phyloP scores from a whole-genome alignment of 148 eudicot species.

The Rheum nobile region DNA sequence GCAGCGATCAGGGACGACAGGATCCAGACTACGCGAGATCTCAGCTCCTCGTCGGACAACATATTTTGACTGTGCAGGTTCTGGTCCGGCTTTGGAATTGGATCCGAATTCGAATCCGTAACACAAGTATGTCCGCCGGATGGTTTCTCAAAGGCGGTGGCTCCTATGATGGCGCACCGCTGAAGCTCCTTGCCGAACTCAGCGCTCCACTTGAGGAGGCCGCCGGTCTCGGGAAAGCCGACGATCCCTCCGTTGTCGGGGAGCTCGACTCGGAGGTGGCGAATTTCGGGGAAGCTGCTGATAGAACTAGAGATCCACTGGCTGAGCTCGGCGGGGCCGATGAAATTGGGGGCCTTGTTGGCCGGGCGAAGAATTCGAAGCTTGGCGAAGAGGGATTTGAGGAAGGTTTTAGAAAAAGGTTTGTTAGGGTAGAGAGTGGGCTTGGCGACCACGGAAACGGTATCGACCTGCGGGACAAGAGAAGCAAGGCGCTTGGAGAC shows the following conservation, averaged over 20 bases:
- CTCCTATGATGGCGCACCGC: conserved; percentile 48
- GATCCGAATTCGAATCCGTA: too few relatives aligned
- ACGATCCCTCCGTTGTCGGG: conserved; percentile 31
- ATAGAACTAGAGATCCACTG: conserved; percentile 20
- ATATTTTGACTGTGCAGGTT: neutral
- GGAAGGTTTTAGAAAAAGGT: neutral
- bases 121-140: too few relatives aligned
- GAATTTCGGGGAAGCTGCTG: conserved; percentile 28
- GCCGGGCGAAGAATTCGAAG: neutral
- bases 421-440: neutral
- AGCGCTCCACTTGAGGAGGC: conserved; percentile 46
- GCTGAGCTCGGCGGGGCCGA: conserved; percentile 12
- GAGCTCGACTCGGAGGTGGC: conserved; percentile 23
- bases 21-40: conserved; percentile 51
- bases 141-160: conserved; percentile 18
- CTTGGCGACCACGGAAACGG: conserved; percentile 17
- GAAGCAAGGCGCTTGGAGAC: conserved; percentile 41
- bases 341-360: neutral
- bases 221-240: conserved; percentile 13
- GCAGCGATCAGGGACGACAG: conserved; percentile 55
- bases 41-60: conserved; percentile 33
- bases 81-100: neutral
- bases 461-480: conserved; percentile 25
- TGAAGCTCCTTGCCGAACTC: conserved; percentile 53
- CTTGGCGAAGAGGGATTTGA: conserved; percentile 15